A percentile compares a stretch with the other conserved stretches of the same genome.
These are phyloP conservation scores for Syzygium malaccense DNA, from an alignment of 441 rosid genomes.

Conservation along the genomic window DNA sequence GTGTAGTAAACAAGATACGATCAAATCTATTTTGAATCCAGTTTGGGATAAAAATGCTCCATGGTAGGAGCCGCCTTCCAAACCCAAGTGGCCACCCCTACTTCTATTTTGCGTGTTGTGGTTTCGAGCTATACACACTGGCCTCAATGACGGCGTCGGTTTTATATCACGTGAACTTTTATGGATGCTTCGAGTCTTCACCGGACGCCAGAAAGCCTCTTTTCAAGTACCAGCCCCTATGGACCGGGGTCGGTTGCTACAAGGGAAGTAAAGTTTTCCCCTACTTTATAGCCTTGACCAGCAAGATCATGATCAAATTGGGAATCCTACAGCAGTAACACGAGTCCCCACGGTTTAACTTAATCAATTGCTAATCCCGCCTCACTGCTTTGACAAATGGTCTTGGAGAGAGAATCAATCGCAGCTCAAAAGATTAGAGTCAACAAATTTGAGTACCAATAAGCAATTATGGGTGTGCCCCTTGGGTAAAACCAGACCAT, in stretches of 20 bases:
- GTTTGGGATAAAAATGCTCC: background rate
- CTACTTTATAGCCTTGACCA: background rate
- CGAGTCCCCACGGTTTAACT: background rate
- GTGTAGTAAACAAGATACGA: fast-evolving
- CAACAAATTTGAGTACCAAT: background rate
- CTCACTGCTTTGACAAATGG: background rate
- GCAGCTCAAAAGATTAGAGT: background rate
- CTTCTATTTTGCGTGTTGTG: background rate
- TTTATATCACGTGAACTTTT: background rate
- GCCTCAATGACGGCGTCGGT: background rate
- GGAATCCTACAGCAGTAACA: background rate
- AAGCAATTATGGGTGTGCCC: background rate
- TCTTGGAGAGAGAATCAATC: background rate
- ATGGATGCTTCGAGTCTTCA: background rate
- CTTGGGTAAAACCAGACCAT: background rate
- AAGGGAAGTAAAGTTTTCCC: background rate
- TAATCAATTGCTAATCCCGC: background rate
- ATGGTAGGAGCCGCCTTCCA: background rate
- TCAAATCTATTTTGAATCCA: background rate
- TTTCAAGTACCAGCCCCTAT: background rate
- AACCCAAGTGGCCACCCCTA: background rate
- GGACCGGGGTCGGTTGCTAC: background rate
- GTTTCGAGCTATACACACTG: background rate
- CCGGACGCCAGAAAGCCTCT: background rate
- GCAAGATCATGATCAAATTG: background rate